A percentile compares a stretch with the other conserved stretches of the same genome.
These are phyloP conservation scores for Fusarium sp. DNA, from an alignment of 2,329 filamentous ascomycete species.

Conservation along the genomic window DNA sequence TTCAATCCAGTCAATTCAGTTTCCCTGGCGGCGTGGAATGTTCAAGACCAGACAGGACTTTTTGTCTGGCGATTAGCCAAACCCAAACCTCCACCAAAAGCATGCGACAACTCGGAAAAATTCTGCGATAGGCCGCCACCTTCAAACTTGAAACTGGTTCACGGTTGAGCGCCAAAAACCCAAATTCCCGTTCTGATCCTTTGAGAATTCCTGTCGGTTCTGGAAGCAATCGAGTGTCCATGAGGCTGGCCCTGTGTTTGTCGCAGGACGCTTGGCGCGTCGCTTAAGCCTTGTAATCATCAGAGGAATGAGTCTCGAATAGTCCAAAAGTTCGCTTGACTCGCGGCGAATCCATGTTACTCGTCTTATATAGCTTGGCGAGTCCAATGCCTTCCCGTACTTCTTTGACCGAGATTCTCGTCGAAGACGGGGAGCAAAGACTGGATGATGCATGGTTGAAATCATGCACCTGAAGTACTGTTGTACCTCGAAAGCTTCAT, in stretches of 20 bases:
- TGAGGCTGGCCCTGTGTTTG: background rate
- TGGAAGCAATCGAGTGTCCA: slow-evolving; percentile 10
- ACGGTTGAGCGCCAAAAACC: slow-evolving; percentile 10
- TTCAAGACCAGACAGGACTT: slow-evolving; percentile 3
- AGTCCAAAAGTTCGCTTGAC: background rate
- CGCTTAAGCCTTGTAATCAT: slow-evolving; percentile 18
- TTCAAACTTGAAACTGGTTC: slow-evolving; percentile 1
- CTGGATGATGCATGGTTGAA: background rate
- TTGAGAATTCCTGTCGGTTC: slow-evolving; percentile 4
- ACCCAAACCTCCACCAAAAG: slow-evolving; percentile 19
- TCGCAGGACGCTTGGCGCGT: slow-evolving; percentile 14
- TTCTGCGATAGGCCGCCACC: slow-evolving; percentile 3
- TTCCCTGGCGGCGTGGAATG: slow-evolving; percentile 19
- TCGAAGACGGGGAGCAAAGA: background rate
- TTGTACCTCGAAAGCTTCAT: background rate
- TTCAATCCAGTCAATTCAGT: background rate
- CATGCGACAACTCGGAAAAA: slow-evolving; percentile 15
- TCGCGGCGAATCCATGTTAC: background rate
- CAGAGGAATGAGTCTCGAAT: slow-evolving; percentile 17
- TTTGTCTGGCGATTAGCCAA: slow-evolving; percentile 20
- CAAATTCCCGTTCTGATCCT: background rate
- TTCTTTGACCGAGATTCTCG: background rate
- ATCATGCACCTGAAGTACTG: too few species aligned
- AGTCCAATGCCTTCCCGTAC: too few species aligned
- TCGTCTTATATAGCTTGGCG: background rate